phyloP scores from a whole-genome alignment of 257 asterid genomes.

The Nicotiana tomentosiformis region DNA sequence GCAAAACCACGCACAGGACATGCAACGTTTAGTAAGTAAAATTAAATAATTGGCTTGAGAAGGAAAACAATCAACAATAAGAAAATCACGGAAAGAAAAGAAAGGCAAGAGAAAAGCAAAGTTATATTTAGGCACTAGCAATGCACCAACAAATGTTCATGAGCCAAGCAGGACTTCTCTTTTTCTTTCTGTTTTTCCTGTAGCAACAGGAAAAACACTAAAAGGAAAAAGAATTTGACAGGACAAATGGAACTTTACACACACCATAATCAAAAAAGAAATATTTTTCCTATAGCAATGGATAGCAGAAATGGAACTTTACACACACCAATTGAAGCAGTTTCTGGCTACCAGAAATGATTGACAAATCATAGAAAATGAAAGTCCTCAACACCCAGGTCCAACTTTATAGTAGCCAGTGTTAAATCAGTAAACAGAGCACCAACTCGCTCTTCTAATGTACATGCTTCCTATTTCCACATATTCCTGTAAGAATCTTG shows the following conservation, averaged over 20 bases:
- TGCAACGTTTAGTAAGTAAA: not conserved
- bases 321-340: not conserved
- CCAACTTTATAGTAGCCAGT: constrained; percentile 1
- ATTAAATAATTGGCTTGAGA: not conserved
- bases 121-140: not conserved
- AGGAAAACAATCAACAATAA: not conserved
- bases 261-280: not conserved
- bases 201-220: not conserved
- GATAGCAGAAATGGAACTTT: not conserved
- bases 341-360: not conserved
- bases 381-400: not conserved
- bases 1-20: constrained; percentile 28
- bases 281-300: no score
- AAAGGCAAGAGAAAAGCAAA: not conserved
- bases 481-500: no score
- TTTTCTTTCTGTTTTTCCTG: not conserved
- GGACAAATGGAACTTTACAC: not conserved
- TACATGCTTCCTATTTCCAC: no score
- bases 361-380: not conserved
- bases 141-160: not conserved
- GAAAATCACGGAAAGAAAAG: not conserved
- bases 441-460: no score
- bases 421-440: not conserved
- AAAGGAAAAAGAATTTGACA: not conserved
- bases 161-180: not conserved